phyloP scores from a whole-genome alignment of 1,139 yeast species.

The Wickerhamiella pararugosa region DNA sequence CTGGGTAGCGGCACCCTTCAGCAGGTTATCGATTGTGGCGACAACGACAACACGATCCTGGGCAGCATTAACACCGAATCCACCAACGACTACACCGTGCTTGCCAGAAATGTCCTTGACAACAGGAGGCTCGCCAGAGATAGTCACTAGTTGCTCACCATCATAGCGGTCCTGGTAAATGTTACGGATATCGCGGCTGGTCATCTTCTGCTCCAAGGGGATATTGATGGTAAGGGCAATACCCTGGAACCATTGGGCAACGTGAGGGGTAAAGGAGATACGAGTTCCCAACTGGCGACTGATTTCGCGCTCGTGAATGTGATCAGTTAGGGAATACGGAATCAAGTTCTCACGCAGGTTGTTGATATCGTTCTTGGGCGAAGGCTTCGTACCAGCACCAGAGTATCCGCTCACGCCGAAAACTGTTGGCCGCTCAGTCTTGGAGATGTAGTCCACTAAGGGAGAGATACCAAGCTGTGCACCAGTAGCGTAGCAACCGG shows the following conservation, averaged over 20 bases:
- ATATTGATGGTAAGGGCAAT: constrained; percentile 82
- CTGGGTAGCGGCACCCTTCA: constrained; percentile 98
- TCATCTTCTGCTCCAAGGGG: constrained; percentile 61
- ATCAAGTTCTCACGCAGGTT: constrained; percentile 67
- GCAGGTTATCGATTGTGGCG: constrained; percentile 86
- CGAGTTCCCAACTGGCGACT: constrained; percentile 60
- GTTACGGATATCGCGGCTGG: constrained; percentile 70
- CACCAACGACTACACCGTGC: constrained; percentile 91
- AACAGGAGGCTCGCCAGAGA: constrained; percentile 81
- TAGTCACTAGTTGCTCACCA: constrained; percentile 72
- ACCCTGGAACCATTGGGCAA: constrained; percentile 99
- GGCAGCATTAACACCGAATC: constrained; percentile 79
- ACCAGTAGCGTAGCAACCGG: constrained; percentile 98
- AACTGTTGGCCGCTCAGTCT: constrained; percentile 58
- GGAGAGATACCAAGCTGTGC: constrained; percentile 93
- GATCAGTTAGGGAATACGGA: constrained; percentile 93
- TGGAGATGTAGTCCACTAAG: constrained; percentile 35
- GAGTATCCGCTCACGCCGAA: constrained; percentile 98
- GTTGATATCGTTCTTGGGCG: constrained; percentile 79
- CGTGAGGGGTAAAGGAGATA: constrained; percentile 91
- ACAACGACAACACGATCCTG: constrained; percentile 87
- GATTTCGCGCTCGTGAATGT: constrained; percentile 88
- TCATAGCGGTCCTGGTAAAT: constrained; percentile 79
- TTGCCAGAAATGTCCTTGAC: constrained; percentile 86
- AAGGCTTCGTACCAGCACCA: constrained; percentile 98